Conservation (phyloP, 768 basidiomycete genomes). For the Russula lepida region DNA sequence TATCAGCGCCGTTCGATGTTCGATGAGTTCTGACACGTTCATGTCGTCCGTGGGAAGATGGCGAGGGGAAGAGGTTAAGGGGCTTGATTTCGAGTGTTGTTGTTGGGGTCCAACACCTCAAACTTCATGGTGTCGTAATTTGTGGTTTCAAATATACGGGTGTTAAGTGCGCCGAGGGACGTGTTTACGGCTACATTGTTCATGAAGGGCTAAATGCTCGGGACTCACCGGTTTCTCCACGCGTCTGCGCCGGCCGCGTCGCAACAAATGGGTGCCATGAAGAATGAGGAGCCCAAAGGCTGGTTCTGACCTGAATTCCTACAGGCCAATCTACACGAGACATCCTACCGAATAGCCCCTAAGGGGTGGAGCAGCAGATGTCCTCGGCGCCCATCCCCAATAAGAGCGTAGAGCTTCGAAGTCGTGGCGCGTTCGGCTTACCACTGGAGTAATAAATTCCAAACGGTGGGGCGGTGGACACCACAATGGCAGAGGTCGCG, state of each 20-base stretch:
- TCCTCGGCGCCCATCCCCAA: not conserved
- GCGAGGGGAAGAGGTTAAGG: not conserved
- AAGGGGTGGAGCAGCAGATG: not conserved
- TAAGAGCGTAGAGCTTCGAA: not conserved
- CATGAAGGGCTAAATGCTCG: slow-evolving; percentile 3
- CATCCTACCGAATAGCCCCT: not conserved
- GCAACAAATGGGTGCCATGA: not conserved
- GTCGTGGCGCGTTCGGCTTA: slow-evolving; percentile 9
- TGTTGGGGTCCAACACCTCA: not conserved
- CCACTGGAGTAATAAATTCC: not conserved
- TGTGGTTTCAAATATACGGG: not conserved
- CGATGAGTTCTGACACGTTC: not conserved
- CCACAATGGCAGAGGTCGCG: not conserved
- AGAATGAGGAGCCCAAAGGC: not conserved
- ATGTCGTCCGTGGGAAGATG: not conserved
- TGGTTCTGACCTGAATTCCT: not conserved
- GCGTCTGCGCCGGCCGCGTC: not conserved
- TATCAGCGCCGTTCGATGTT: not conserved
- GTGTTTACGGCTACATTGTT: not conserved
- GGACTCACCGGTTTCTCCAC: slow-evolving; percentile 8
- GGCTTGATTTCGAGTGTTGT: not conserved
- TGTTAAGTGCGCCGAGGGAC: not conserved
- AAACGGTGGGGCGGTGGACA: not conserved
- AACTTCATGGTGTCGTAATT: not conserved
- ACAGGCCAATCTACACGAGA: not conserved